Base-by-base conservation (phyloP, 129 eudicot genomes). In the Arctium minus region DNA sequence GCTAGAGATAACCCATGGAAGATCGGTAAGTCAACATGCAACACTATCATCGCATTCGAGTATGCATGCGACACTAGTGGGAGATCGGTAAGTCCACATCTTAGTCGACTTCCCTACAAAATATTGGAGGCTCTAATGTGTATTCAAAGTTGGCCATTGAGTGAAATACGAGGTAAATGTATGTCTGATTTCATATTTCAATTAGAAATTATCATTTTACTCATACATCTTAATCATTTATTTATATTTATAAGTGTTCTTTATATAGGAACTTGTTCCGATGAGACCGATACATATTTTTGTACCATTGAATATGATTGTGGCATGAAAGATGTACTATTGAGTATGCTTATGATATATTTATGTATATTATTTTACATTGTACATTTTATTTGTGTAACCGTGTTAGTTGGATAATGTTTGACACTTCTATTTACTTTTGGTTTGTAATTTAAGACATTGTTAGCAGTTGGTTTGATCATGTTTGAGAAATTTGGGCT, bases 51-150 rank as follows among this genome's bases (percentile, higher is more conserved):
- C 27, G 27, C 27, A 22, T 22, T 22, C 27, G 27, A 22, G 27
- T 22, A 22, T 22, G 27, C 27, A 22, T 22, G 27, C 27, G 27
- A 22, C 46, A 6, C 9, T 40, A 40, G 68, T 70, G 69, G 37
- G 1, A 79, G 76, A 30, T 70, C 70, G 29, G 11, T 80, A 9
- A 80, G 46, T 12, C 42, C 83, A 15, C 68, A 80, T 80, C 83
- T 22, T 38, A 38, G 70, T 46, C 37, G 78, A 46, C 78, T 72
- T 30, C 74, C 1, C n/a, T 10, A 7, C 1, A 69, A 69, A 22
- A 69, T 35, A 6, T 32, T 71, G 13, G 70, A 40, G 46, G 46
- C 46, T 40, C 8, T 40, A 9, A 40, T 44, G 77, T 80, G 84
- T 73, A 33, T 53, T 80, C 69, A 80, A 53, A 81, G 84, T 37